Evolutionary conservation across 345 rosid species (phyloP).

Genomic region (Hibiscus tridactylites): DNA sequence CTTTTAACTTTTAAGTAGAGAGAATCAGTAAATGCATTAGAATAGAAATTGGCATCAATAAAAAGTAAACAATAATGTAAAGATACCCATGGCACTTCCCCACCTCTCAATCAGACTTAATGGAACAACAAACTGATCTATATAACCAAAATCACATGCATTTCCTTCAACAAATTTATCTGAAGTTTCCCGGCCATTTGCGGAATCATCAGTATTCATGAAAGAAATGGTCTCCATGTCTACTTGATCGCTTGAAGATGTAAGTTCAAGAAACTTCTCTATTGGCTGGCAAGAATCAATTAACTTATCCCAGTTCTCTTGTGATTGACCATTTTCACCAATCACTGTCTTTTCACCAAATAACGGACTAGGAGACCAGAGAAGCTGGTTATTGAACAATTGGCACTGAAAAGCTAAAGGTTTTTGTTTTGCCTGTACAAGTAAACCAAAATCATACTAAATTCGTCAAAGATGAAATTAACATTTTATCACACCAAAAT

Average conservation of each 20-base stretch:
- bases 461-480: not conserved
- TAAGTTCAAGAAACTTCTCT: conserved; percentile 64
- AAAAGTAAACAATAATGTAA: conserved; percentile 7
- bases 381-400: conserved; percentile 36
- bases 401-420: conserved; percentile 32
- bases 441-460: not conserved
- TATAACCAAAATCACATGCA: conserved; percentile 10
- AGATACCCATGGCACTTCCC: conserved; percentile 98
- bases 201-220: conserved; percentile 13
- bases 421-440: conserved; percentile 12
- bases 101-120: conserved; percentile 72
- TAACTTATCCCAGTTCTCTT: conserved; percentile 37
- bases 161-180: conserved; percentile 28
- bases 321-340: conserved; percentile 28
- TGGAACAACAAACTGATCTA: conserved; percentile 62
- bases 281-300: conserved; percentile 58
- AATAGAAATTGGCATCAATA: conserved; percentile 1
- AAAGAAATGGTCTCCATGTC: conserved; percentile 18
- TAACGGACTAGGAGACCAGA: conserved; percentile 46
- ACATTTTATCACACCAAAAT: not conserved
- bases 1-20: conserved; percentile 6
- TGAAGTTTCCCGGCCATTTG: conserved; percentile 21
- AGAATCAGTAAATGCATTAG: not conserved
- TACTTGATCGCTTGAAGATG: conserved; percentile 18
- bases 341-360: conserved; percentile 22